Percentiles rank a stretch among this genome's conserved stretches.
Conservation (phyloP, 345 rosid species). For the Linum usitatissimum region DNA sequence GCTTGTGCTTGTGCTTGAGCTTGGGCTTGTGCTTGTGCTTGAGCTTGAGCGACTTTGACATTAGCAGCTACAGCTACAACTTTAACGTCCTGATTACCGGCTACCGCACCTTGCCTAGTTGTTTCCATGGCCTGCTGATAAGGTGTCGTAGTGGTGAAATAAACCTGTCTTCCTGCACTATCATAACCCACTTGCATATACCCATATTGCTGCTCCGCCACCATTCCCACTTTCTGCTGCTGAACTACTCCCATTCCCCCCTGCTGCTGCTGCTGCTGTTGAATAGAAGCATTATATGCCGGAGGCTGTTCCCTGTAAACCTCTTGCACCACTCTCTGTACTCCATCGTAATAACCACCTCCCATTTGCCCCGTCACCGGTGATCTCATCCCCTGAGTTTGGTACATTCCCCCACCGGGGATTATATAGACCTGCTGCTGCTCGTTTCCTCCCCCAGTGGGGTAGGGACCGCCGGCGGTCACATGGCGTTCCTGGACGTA, state of each 20-base stretch:
- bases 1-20: slow-evolving; percentile 13
- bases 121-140: slow-evolving; percentile 22
- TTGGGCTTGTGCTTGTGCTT: slow-evolving; percentile 10
- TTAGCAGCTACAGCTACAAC: slow-evolving; percentile 10
- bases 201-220: slow-evolving; percentile 19
- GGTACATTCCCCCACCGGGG: slow-evolving; percentile 20
- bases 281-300: slow-evolving; percentile 18
- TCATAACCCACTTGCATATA: slow-evolving; percentile 37
- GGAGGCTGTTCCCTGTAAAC: slow-evolving; percentile 29
- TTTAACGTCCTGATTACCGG: slow-evolving; percentile 34
- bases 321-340: slow-evolving; percentile 32
- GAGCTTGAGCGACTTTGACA: background rate
- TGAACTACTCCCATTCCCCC: slow-evolving; percentile 24
- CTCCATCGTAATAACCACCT: slow-evolving; percentile 30
- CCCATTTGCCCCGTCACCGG: slow-evolving; percentile 23
- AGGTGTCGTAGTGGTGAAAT: slow-evolving; percentile 22
- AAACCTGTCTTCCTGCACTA: slow-evolving; percentile 44
- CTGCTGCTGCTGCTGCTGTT: slow-evolving; percentile 12
- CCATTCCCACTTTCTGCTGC: slow-evolving; percentile 12
- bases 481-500: slow-evolving; percentile 31
- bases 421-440: slow-evolving; percentile 39
- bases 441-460: slow-evolving; percentile 15
- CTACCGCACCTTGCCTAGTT: slow-evolving; percentile 17
- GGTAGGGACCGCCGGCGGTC: slow-evolving; percentile 5
- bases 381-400: slow-evolving; percentile 17